phyloP scores from a whole-genome alignment of 108 stramenopile genomes.

The Cyclotella sp. region DNA sequence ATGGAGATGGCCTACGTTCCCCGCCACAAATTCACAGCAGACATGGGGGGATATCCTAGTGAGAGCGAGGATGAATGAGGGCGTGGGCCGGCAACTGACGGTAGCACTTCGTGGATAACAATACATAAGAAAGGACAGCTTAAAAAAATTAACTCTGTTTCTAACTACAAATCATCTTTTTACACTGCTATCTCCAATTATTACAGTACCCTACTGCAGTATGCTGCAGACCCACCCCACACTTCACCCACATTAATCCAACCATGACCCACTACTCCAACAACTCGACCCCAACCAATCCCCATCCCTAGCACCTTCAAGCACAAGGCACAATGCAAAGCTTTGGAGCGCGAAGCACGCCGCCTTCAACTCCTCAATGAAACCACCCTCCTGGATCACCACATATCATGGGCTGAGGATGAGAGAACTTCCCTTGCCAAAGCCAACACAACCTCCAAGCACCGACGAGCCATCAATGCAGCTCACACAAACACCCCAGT shows the following conservation, averaged over 20 bases:
- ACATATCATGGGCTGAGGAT: conserved; percentile 6
- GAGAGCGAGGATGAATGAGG: not conserved
- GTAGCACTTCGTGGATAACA: not conserved
- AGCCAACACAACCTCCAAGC: not conserved
- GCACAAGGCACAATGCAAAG: not conserved
- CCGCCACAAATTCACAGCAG: not conserved
- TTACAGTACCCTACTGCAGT: not conserved
- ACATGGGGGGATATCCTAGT: not conserved
- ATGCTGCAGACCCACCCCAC: conserved; percentile 12
- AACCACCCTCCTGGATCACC: not conserved
- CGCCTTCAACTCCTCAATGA: not conserved
- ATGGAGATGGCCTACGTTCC: too few relatives aligned
- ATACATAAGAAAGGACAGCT: not conserved
- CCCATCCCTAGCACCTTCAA: not conserved
- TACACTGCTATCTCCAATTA: not conserved
- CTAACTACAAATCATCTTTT: not conserved
- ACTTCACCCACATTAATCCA: not conserved
- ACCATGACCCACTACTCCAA: not conserved
- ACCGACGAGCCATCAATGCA: not conserved
- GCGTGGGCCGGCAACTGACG: not conserved
- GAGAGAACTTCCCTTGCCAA: not conserved
- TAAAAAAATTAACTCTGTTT: not conserved
- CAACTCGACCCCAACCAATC: not conserved
- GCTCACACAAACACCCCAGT: not conserved
- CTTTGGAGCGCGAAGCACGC: not conserved